A percentile compares a stretch with the other conserved stretches of the same genome.
These are phyloP conservation scores for Cyclospora cayetanensis DNA, from an alignment of 169 alveolate genomes.

Conservation along the genomic window DNA sequence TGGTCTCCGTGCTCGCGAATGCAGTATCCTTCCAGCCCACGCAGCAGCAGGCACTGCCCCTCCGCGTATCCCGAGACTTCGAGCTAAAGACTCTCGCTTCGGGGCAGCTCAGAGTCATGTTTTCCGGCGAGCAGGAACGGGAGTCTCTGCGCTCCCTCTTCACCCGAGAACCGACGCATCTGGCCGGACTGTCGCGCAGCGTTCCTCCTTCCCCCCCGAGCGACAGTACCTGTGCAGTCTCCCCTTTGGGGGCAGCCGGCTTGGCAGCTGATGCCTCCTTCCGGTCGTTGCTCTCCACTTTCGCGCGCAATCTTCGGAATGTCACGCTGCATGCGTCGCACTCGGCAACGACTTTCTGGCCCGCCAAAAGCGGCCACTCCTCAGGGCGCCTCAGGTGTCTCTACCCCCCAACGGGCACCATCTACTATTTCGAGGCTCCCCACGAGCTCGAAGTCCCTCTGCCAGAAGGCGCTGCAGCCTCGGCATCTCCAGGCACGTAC, in stretches of 20 bases:
- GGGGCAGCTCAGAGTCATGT: conserved; percentile 48
- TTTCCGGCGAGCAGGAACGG: conserved; percentile 55
- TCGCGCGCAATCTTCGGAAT: conserved; percentile 39
- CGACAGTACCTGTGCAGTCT: neutral
- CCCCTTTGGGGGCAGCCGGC: conserved; percentile 20
- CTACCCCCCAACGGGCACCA: conserved; percentile 63
- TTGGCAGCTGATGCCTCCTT: conserved; percentile 32
- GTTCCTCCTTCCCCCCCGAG: conserved; percentile 2
- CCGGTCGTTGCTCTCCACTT: conserved; percentile 28
- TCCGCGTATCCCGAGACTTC: conserved; percentile 60
- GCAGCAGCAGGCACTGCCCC: conserved; percentile 55
- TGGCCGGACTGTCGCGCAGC: neutral
- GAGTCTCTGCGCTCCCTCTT: conserved; percentile 60
- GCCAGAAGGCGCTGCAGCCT: conserved; percentile 65
- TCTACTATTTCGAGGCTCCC: conserved; percentile 51
- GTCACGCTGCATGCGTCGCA: conserved; percentile 60
- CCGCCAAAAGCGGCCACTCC: conserved; percentile 39
- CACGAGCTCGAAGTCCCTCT: conserved; percentile 63
- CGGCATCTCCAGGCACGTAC: conserved; percentile 67
- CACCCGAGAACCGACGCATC: neutral
- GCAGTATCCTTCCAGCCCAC: conserved; percentile 49
- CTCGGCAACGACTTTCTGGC: conserved; percentile 49
- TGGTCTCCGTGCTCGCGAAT: conserved; percentile 64
- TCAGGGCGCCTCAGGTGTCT: conserved; percentile 43
- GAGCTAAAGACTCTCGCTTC: conserved; percentile 62